Evolutionary conservation across 495 filamentous ascomycete genomes (phyloP).

Genomic region (Tuber microsphaerosporum): DNA sequence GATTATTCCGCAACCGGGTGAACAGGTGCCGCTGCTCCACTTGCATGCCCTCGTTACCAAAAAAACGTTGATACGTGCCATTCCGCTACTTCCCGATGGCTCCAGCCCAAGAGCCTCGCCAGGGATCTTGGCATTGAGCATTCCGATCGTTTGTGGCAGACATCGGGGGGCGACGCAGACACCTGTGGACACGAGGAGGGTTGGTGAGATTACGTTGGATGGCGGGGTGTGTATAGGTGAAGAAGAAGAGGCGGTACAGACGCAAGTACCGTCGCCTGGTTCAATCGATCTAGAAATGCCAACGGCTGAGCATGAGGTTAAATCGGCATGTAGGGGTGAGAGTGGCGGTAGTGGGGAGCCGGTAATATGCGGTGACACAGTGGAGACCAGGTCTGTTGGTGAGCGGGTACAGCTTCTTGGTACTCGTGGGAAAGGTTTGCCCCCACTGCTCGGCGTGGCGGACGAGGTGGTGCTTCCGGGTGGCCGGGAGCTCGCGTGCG

Average conservation of each 20-base stretch:
- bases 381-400: neutral
- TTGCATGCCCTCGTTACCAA: slow-evolving; percentile 35
- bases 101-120: slow-evolving; percentile 32
- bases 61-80: slow-evolving; percentile 33
- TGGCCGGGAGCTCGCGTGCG: neutral
- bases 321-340: neutral
- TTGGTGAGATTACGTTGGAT: slow-evolving; percentile 23
- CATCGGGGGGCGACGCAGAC: slow-evolving; percentile 7
- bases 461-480: neutral
- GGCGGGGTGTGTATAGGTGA: slow-evolving; percentile 5
- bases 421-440: neutral
- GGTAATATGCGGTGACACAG: neutral
- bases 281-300: neutral
- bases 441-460: neutral
- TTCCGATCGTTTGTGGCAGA: slow-evolving; percentile 27
- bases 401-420: neutral
- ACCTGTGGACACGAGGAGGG: slow-evolving; percentile 16
- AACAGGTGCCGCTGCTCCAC: slow-evolving; percentile 33
- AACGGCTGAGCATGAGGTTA: neutral
- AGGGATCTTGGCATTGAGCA: slow-evolving; percentile 29
- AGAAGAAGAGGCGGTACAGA: neutral
- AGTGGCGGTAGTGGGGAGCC: neutral
- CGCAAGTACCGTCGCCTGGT: neutral
- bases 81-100: slow-evolving; percentile 37
- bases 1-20: slow-evolving; percentile 34